Evolutionary conservation across 768 basidiomycete species (phyloP).

Genomic region (Leccinum boreale): DNA sequence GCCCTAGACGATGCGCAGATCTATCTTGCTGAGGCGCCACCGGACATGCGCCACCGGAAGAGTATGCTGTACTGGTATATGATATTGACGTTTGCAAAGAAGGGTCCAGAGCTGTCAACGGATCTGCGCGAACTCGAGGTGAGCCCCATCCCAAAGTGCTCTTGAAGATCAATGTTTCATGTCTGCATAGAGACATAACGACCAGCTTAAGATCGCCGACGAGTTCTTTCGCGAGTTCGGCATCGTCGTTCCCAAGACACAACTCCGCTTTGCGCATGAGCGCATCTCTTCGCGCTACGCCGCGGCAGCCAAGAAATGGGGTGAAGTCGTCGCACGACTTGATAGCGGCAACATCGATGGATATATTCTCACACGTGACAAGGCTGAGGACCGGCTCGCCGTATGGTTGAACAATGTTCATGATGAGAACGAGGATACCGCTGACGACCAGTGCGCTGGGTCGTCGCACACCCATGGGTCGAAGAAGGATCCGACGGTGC

Average conservation of each 20-base stretch:
- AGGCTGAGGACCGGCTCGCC: conserved; percentile 52
- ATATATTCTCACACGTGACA: conserved; percentile 32
- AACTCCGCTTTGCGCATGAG: conserved; percentile 49
- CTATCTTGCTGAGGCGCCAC: conserved; percentile 52
- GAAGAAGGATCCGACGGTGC: conserved; percentile 35
- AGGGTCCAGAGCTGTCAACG: conserved; percentile 44
- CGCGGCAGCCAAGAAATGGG: conserved; percentile 46
- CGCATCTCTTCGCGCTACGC: conserved; percentile 45
- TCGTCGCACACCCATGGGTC: neutral
- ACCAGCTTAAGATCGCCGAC: conserved; percentile 47
- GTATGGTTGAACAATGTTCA: conserved; percentile 50
- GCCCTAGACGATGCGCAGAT: conserved; percentile 57
- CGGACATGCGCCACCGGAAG: conserved; percentile 58
- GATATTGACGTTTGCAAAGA: conserved; percentile 47
- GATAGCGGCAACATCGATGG: conserved; percentile 26
- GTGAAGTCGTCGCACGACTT: conserved; percentile 36
- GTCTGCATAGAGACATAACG: conserved; percentile 30
- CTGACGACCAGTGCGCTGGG: neutral
- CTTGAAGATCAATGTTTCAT: neutral
- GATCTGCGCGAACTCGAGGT: conserved; percentile 53
- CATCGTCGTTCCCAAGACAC: conserved; percentile 44
- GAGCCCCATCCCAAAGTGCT: neutral
- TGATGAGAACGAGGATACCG: conserved; percentile 26
- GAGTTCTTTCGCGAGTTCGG: conserved; percentile 48
- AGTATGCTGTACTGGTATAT: conserved; percentile 57